Evolutionary conservation across 495 filamentous ascomycete genomes (phyloP).

Genomic region (Penicillium bialowiezense): DNA sequence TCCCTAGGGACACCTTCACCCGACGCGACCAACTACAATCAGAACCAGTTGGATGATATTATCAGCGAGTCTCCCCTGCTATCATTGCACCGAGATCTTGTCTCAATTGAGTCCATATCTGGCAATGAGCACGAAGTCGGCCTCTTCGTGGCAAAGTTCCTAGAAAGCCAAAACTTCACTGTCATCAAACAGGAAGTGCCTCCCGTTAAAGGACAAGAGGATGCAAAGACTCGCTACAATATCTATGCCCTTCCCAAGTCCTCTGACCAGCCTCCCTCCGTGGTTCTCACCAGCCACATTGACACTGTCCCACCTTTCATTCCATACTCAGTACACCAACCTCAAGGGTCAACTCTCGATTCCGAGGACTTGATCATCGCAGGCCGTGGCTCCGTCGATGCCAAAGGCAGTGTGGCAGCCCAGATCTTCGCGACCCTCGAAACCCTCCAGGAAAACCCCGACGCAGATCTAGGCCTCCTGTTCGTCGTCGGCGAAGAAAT

Average conservation of each 20-base stretch:
- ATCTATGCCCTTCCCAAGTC: conserved; percentile 71
- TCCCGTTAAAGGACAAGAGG: conserved; percentile 12
- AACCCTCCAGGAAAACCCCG: conserved; percentile 46
- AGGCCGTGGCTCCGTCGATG: conserved; percentile 86
- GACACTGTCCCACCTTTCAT: conserved; percentile 70
- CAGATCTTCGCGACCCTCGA: conserved; percentile 67
- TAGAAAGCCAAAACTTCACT: conserved; percentile 61
- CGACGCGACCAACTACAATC: not conserved
- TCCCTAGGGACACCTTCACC: conserved; percentile 10
- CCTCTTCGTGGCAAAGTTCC: conserved; percentile 64
- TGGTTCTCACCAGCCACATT: conserved; percentile 76
- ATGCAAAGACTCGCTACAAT: conserved; percentile 58
- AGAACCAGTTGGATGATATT: conserved; percentile 19
- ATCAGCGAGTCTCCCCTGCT: conserved; percentile 56
- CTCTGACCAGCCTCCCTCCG: conserved; percentile 49
- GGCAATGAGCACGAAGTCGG: conserved; percentile 68
- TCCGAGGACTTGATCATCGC: conserved; percentile 48
- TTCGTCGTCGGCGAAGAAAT: conserved; percentile 90
- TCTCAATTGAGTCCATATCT: conserved; percentile 74
- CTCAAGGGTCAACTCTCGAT: conserved; percentile 18
- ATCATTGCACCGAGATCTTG: conserved; percentile 70
- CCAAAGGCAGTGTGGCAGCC: conserved; percentile 82
- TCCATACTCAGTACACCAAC: conserved; percentile 37
- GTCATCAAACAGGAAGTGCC: conserved; percentile 59
- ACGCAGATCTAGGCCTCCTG: conserved; percentile 62